Percentiles rank a stretch among this genome's conserved stretches.
Conservation (phyloP, 2,329 filamentous ascomycete species). For the Akanthomyces dipterigenus region DNA sequence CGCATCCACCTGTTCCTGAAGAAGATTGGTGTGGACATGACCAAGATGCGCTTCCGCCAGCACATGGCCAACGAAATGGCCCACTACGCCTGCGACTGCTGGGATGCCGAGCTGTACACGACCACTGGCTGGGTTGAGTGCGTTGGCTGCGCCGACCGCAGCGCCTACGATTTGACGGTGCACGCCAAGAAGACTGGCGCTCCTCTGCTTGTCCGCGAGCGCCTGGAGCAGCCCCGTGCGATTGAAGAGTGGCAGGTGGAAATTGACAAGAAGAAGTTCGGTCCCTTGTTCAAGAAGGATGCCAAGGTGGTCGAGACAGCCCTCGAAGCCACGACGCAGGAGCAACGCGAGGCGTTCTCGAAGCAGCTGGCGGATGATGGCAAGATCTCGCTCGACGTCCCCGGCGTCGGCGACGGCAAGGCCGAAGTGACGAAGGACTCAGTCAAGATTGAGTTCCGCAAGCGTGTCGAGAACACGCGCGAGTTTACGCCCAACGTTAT, state of each 20-base stretch:
- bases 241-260: constrained; percentile 86
- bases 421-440: constrained; percentile 75
- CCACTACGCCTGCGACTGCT: constrained; percentile 95
- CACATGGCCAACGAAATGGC: constrained; percentile 78
- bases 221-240: constrained; percentile 66
- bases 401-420: constrained; percentile 59
- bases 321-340: constrained; percentile 68
- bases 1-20: constrained; percentile 86
- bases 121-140: constrained; percentile 98
- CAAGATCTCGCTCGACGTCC: constrained; percentile 71
- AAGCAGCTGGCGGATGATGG: constrained; percentile 66
- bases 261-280: constrained; percentile 92
- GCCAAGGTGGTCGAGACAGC: constrained; percentile 78
- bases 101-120: constrained; percentile 90
- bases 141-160: constrained; percentile 92
- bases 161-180: constrained; percentile 87
- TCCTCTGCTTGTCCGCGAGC: constrained; percentile 77
- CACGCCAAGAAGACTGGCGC: constrained; percentile 90
- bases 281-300: constrained; percentile 91
- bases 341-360: constrained; percentile 72
- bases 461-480: constrained; percentile 72
- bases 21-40: constrained; percentile 79
- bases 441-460: constrained; percentile 77
- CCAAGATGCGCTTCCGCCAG: constrained; percentile 91
- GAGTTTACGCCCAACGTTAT: constrained; percentile 96